Evolutionary conservation across 2,329 filamentous ascomycete genomes (phyloP), one percentile per base, ranked within the genome.

Genomic region (Penicillium paneum): DNA sequence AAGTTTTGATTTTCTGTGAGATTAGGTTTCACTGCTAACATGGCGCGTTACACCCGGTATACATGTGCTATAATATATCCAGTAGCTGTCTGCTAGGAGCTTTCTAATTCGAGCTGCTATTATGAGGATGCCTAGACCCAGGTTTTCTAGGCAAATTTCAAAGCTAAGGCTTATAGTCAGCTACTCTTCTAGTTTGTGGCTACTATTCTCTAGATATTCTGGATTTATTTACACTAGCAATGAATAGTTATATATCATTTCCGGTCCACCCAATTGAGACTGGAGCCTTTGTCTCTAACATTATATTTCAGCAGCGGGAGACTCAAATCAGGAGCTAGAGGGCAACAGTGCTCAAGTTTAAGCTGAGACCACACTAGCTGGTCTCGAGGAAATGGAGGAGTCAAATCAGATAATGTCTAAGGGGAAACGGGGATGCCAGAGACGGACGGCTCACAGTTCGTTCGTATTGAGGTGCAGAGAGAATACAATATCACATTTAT

Each of bases 371-470:
- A 26, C 7, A 6, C n/a, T 21, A 10, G 17, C 4, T 15, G 7
- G 11, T 29, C 15, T 41, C n/a, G 8, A 3, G 26, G 15, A 17
- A 19, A n/a, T 10, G 21, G 8, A 46, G 13, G 5, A 7, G 7
- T 26, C 24, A 15, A 24, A 26, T 5, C 21, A 46, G 32, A 36
- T 5, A 28, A 24, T 32, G 19, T 11, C 21, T 1, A n/a, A 21
- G 17, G 32, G n/a, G 6, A 13, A 2, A 26, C 8, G 19, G 11
- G 12, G 3, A 47, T 38, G 17, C 12, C 11, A 5, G 34, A 39
- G 26, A 4, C 52, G 52, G 52, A 50, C 32, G 56, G 54, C 54
- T 54, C 57, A 52, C 57, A 40, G n/a, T n/a, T n/a, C n/a, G n/a
- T 49, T 34, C 35, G 19, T 15, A 35, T 43, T 43, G 17, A 28